Base-by-base conservation (phyloP, 2,329 filamentous ascomycete species). In the Pestalotiopsis sp. region DNA sequence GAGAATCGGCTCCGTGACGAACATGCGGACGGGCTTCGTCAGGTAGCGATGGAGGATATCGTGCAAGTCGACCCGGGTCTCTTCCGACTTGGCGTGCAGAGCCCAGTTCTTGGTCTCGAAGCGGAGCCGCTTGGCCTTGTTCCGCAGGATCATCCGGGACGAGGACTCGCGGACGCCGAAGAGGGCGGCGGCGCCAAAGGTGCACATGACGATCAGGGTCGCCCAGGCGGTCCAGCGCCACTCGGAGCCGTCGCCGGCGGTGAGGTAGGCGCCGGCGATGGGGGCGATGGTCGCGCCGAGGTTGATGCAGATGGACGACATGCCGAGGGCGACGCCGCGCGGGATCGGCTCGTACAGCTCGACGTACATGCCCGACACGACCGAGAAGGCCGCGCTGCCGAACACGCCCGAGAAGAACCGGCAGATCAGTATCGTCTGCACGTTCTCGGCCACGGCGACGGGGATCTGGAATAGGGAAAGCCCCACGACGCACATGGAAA, bases 141-240 rank as follows among this genome's bases (percentile, higher is more conserved):
- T 74, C 68, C 84, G 79, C 4, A 89, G 80, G 20, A 90, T 76
- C 3, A 83, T 80, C 0, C 83, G 81, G 0, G 77, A 80, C 41
- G 82, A 87, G 0, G 86, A 85, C 74, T 90, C 87, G 0, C 82
- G 84, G 2, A 88, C 77, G n/a, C 36, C 39, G 31, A 84, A 73
- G 36, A 86, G 68, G 14, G 84, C 69, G 0, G 80, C 82, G 3
- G 79, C 62, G 2, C 80, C 80, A 69, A 86, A 81, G 4, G 81
- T 72, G 9, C 75, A 76, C 0, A 79, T 78, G 73, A 85, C 80
- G 64, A 89, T 87, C 60, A 85, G 73, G 0, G 85, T 87, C 27
- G 88, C 81, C 80, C 86, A 90, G 11, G 82, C 82, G 0, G 85
- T 88, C 86, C 87, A 89, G 20, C 86, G 79, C 87, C 87, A 89